Evolutionary conservation across 768 basidiomycete genomes (phyloP).

Genomic region (Mrakia frigida): DNA sequence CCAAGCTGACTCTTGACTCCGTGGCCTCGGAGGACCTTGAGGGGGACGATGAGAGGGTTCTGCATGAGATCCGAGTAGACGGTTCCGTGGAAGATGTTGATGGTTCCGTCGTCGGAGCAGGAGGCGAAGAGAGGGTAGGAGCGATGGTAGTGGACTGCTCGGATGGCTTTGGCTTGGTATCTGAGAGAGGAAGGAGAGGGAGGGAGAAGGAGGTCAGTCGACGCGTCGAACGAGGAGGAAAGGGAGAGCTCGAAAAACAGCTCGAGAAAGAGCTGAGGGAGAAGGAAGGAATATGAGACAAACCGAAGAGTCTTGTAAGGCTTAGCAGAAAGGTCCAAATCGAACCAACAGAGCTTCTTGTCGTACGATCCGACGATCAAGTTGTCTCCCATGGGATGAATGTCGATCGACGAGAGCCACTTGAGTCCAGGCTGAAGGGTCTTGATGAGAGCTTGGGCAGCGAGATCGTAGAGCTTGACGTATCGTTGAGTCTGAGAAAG

Average conservation of each 20-base stretch:
- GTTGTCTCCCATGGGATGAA: conserved; percentile 82
- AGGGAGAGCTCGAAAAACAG: not conserved
- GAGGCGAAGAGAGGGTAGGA: conserved; percentile 93
- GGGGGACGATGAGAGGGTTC: conserved; percentile 92
- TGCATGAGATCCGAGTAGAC: conserved; percentile 94
- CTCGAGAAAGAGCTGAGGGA: no score
- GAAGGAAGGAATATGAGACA: conserved; percentile 37
- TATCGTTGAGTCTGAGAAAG: conserved; percentile 80
- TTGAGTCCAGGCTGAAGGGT: conserved; percentile 90
- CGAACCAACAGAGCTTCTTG: conserved; percentile 97
- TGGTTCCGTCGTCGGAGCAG: conserved; percentile 92
- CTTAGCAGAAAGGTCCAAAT: conserved; percentile 90
- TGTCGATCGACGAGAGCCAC: conserved; percentile 97
- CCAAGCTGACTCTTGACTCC: conserved; percentile 77
- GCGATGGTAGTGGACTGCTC: conserved; percentile 88
- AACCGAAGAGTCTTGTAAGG: conserved; percentile 94
- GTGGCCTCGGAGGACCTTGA: conserved; percentile 95
- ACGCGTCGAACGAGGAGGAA: no score
- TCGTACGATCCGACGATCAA: conserved; percentile 97
- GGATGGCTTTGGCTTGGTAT: conserved; percentile 89
- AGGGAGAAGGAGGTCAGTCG: not conserved
- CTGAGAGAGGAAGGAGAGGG: conserved; percentile 46
- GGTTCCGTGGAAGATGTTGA: conserved; percentile 93
- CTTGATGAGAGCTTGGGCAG: conserved; percentile 86
- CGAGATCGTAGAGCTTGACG: conserved; percentile 88